A percentile compares a stretch with the other conserved stretches of the same genome.
Conservation (phyloP, 78 protist genomes). For the Protostelium mycophagum region DNA sequence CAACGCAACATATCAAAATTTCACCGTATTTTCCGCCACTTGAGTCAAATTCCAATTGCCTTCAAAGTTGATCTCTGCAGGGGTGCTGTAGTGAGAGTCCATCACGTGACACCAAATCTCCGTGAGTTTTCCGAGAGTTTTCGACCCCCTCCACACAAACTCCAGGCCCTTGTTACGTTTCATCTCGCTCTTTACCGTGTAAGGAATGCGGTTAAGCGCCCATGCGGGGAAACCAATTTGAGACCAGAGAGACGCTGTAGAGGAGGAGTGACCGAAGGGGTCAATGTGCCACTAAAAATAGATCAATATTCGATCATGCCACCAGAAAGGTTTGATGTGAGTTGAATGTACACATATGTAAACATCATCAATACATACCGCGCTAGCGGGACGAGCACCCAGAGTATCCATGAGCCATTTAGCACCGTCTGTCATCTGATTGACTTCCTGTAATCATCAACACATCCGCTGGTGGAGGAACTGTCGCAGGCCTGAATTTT, state of each 20-base stretch:
- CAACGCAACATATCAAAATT: neutral
- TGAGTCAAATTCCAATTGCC: neutral
- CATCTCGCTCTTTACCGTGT: neutral
- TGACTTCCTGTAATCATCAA: too few species aligned
- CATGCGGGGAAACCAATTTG: slow-evolving; percentile 19
- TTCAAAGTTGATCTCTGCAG: neutral
- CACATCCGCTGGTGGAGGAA: too few species aligned
- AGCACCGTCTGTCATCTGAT: slow-evolving; percentile 56
- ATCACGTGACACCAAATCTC: slow-evolving; percentile 14
- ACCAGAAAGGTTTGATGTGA: too few species aligned
- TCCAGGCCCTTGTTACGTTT: slow-evolving; percentile 7
- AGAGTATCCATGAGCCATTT: slow-evolving; percentile 14
- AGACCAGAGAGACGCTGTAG: slow-evolving; percentile 1
- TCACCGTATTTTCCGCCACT: neutral
- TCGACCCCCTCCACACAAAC: slow-evolving; percentile 33
- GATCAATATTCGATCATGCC: too few species aligned
- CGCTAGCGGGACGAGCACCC: slow-evolving; percentile 27
- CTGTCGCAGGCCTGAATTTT: too few species aligned
- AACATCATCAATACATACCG: neutral
- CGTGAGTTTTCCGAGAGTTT: neutral
- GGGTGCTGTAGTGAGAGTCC: slow-evolving; percentile 22
- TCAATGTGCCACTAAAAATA: slow-evolving; percentile 16
- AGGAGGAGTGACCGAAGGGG: slow-evolving; percentile 32
- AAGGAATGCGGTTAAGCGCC: slow-evolving; percentile 18
- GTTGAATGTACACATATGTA: neutral